Base-by-base conservation (phyloP, 805 yeast genomes). In the Nakazawaea wickerhamii region DNA sequence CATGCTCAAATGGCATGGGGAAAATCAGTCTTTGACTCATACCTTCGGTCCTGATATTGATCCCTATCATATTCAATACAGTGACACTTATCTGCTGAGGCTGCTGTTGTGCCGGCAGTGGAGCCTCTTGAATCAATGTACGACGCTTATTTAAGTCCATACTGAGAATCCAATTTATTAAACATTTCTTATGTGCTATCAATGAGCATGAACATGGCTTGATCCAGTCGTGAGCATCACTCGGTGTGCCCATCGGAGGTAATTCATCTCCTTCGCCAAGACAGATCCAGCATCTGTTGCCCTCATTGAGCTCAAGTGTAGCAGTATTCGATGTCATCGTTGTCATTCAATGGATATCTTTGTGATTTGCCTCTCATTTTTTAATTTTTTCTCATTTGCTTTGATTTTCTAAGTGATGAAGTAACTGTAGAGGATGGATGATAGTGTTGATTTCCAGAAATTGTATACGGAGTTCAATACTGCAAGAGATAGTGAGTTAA, bases 271-370 rank as follows among this genome's bases (percentile, higher is more conserved):
- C 48, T 22, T 53, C 56, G 18, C 58, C 55, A 15, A 60, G 49
- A 43, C 65, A 60, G 7, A 60, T 55, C 45, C 54, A 57, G 39
- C 65, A 60, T 20, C 40, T 41, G 36, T 41, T 34, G 5, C 23
- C 36, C 20, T 35, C 42, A 4, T 20, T 27, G 65, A 52, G 77
- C 65, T 55, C 74, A 79, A 0, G 78, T 84, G 63, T 70, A 77
- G 84, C 84, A 78, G 58, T 78, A 77, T 13, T 83, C 77, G n/a
- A 64, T 45, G 32, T 65, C 65, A 0, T 77, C 66, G 21, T 78
- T 50, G 77, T 77, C 68, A 78, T 68, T 1, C 70, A 63, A 40
- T 76, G 81, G 0, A 84, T 71, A 18, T 71, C 57, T 5, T 68
- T 49, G 41, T 77, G 70, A 4, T 81, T 78, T 31, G 67, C 71